These are phyloP conservation scores for Gigaspora rosea DNA, from an alignment of 192 early-diverging fungal species.

Conservation along the genomic window DNA sequence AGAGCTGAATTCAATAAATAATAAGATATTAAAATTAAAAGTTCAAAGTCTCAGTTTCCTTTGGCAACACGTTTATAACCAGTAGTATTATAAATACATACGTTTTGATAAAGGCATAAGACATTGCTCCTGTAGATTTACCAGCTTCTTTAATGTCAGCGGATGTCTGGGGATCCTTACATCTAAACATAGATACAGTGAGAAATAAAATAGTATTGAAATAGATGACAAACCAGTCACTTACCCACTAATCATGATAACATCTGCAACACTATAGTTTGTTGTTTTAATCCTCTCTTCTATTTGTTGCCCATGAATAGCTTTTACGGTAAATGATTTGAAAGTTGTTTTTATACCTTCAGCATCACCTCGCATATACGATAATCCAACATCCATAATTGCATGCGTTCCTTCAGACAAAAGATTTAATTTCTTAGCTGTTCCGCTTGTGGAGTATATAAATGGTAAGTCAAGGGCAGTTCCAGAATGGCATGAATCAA, in stretches of 20 bases:
- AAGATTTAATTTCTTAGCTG: constrained; percentile 48
- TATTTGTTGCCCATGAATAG: constrained; percentile 30
- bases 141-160: constrained; percentile 68
- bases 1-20: no score
- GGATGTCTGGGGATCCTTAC: constrained; percentile 80
- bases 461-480: constrained; percentile 80
- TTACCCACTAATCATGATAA: constrained; percentile 80
- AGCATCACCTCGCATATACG: constrained; percentile 48
- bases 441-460: constrained; percentile 70
- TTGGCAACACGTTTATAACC: background rate
- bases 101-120: constrained; percentile 66
- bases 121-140: constrained; percentile 72
- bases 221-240: background rate
- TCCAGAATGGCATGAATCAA: constrained; percentile 86
- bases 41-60: no score
- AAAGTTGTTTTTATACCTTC: constrained; percentile 37
- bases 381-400: constrained; percentile 46
- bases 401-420: constrained; percentile 46
- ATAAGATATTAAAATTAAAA: no score
- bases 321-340: constrained; percentile 36
- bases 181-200: constrained; percentile 39
- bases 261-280: constrained; percentile 61
- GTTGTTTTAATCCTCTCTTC: constrained; percentile 28
- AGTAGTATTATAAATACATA: constrained; percentile 3
- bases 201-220: background rate